These are phyloP conservation scores for Thoreauomyces humboldtii DNA, from an alignment of 192 early-diverging fungal species.

Conservation along the genomic window DNA sequence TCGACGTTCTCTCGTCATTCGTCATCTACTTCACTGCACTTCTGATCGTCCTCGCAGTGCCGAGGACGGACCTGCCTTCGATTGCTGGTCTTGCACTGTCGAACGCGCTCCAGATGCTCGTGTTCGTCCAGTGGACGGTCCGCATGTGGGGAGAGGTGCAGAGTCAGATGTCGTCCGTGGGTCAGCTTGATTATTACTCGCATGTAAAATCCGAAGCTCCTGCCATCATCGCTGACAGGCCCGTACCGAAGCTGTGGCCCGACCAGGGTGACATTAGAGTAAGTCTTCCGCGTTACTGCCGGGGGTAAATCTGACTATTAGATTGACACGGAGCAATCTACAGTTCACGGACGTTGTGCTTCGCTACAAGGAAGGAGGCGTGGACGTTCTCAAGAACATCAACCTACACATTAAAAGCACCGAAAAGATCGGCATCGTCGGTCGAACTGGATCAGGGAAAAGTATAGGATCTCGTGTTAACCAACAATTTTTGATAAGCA, in stretches of 20 bases:
- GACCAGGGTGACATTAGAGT: slow-evolving; percentile 49
- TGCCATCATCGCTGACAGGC: slow-evolving; percentile 28
- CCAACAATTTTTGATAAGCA: slow-evolving; percentile 13
- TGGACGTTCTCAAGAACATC: slow-evolving; percentile 72
- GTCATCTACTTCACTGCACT: slow-evolving; percentile 51
- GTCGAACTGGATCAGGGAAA: slow-evolving; percentile 47
- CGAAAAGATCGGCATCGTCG: slow-evolving; percentile 90
- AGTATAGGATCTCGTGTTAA: slow-evolving; percentile 30
- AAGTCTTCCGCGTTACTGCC: slow-evolving; percentile 22
- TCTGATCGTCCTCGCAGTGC: slow-evolving; percentile 43
- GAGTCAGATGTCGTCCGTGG: slow-evolving; percentile 59
- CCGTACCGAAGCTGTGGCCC: slow-evolving; percentile 28
- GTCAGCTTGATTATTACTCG: slow-evolving; percentile 54
- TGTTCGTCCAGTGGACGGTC: slow-evolving; percentile 65
- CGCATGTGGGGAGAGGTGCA: slow-evolving; percentile 59
- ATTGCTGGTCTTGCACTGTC: slow-evolving; percentile 61
- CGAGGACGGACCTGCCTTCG: slow-evolving; percentile 34
- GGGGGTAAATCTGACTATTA: slow-evolving; percentile 36
- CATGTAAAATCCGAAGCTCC: slow-evolving; percentile 42
- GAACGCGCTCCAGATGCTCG: slow-evolving; percentile 63
- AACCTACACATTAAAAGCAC: slow-evolving; percentile 65
- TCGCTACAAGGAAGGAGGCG: slow-evolving; percentile 62
- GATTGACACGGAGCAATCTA: too few relatives aligned
- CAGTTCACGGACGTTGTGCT: slow-evolving; percentile 67
- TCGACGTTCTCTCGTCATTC: slow-evolving; percentile 30